A percentile compares a stretch with the other conserved stretches of the same genome.
Evolutionary conservation across 2,329 filamentous ascomycete species (phyloP).

Genomic region (Trichoderma cornu-damae): DNA sequence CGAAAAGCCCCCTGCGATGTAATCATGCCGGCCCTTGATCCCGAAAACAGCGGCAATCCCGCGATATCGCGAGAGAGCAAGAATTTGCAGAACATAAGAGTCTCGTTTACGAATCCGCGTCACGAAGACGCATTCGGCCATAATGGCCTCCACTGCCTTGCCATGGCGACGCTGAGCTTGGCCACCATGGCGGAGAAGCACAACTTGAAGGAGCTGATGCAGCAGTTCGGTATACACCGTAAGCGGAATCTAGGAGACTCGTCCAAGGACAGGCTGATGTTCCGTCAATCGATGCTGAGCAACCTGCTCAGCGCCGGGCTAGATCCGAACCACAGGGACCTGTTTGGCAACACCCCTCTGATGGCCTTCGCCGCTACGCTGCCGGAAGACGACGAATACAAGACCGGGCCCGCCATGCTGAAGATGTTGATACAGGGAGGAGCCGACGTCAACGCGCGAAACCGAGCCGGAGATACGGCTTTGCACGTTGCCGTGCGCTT

Average conservation of each 20-base stretch:
- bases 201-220: conserved; percentile 9
- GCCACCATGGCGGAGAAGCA: conserved; percentile 35
- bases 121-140: conserved; percentile 38
- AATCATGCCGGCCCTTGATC: conserved; percentile 10
- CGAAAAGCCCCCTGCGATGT: background rate
- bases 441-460: conserved; percentile 46
- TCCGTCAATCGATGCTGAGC: conserved; percentile 27
- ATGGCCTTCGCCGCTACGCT: conserved; percentile 51
- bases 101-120: conserved; percentile 20
- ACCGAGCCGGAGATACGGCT: conserved; percentile 51
- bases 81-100: conserved; percentile 24
- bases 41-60: background rate
- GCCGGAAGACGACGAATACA: conserved; percentile 48
- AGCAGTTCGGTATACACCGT: conserved; percentile 17
- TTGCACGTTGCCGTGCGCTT: conserved; percentile 50
- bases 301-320: conserved; percentile 37
- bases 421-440: conserved; percentile 39
- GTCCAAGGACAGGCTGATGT: conserved; percentile 27
- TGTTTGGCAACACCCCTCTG: conserved; percentile 48
- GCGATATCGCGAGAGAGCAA: conserved; percentile 22
- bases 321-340: conserved; percentile 50
- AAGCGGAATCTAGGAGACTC: conserved; percentile 33
- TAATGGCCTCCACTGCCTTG: conserved; percentile 56
- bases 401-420: conserved; percentile 42
- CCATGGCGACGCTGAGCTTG: conserved; percentile 45